Evolutionary conservation across 202 grass and related monocot species (phyloP).

Genomic region (Carex sylvatica): DNA sequence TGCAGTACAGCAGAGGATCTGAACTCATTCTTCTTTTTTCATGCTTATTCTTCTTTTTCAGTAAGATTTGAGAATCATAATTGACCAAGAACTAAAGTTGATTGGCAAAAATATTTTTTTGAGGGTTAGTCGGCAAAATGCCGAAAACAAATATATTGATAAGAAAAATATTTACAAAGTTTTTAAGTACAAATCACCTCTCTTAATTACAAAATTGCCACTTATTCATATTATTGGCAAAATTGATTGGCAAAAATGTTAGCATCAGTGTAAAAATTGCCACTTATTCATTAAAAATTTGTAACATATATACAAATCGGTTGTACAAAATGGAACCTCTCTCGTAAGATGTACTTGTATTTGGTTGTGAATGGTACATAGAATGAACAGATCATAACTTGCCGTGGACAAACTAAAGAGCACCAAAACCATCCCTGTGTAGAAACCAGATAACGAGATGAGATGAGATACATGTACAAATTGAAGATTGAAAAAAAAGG

Average conservation of each 20-base stretch:
- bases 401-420: background rate
- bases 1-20: too few species aligned
- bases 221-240: background rate
- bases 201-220: too few species aligned
- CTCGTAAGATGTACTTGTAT: background rate
- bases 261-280: background rate
- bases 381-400: constrained; percentile 26
- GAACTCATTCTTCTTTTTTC: too few species aligned
- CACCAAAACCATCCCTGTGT: background rate
- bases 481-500: background rate
- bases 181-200: too few species aligned
- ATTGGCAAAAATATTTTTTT: too few species aligned
- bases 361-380: background rate
- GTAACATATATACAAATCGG: constrained; percentile 8
- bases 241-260: background rate
- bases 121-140: too few species aligned
- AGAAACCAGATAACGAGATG: background rate
- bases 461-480: constrained; percentile 16
- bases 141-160: background rate
- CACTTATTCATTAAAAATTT: constrained; percentile 4
- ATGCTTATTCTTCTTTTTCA: background rate
- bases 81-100: too few species aligned
- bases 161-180: too few species aligned
- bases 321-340: background rate
- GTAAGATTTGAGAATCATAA: too few species aligned